Evolutionary conservation across 2,329 filamentous ascomycete species (phyloP).

Genomic region (Grosmannia serpens): DNA sequence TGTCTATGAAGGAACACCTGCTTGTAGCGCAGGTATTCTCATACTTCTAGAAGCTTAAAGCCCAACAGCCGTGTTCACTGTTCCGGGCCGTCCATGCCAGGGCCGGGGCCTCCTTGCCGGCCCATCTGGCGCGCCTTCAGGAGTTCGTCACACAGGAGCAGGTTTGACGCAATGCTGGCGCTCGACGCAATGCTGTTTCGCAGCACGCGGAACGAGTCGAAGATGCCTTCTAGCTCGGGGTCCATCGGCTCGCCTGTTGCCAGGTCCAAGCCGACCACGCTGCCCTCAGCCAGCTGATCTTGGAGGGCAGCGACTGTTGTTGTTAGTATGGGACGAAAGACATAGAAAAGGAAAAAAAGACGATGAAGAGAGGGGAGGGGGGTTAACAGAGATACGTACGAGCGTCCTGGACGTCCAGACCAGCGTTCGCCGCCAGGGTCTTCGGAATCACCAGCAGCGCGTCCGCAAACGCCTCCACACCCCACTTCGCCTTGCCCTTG

Average conservation of each 20-base stretch:
- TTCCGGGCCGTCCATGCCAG: slow-evolving; percentile 51
- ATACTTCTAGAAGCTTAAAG: slow-evolving; percentile 26
- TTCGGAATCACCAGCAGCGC: slow-evolving; percentile 93
- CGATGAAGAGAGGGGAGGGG: background rate
- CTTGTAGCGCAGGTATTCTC: slow-evolving; percentile 16
- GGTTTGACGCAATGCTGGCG: slow-evolving; percentile 88
- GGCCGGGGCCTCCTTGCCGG: slow-evolving; percentile 48
- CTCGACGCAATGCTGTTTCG: slow-evolving; percentile 90
- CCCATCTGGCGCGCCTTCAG: slow-evolving; percentile 97
- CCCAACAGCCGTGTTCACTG: slow-evolving; percentile 21
- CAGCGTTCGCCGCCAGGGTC: slow-evolving; percentile 89
- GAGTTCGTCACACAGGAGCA: slow-evolving; percentile 92
- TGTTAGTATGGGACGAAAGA: slow-evolving; percentile 8
- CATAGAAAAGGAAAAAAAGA: background rate
- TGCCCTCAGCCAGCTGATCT: slow-evolving; percentile 75
- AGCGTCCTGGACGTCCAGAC: slow-evolving; percentile 93
- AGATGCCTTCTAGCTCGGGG: slow-evolving; percentile 82
- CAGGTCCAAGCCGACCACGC: slow-evolving; percentile 77
- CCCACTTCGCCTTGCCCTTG: slow-evolving; percentile 97
- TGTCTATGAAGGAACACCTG: slow-evolving; percentile 5
- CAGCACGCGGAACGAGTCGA: slow-evolving; percentile 90
- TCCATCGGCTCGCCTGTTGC: slow-evolving; percentile 89
- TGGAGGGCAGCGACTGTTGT: slow-evolving; percentile 67
- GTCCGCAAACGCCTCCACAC: slow-evolving; percentile 89
- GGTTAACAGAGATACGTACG: slow-evolving; percentile 42